These are phyloP conservation scores for Phlebopus sp. DNA, from an alignment of 1,284 basidiomycete genomes.

Conservation along the genomic window DNA sequence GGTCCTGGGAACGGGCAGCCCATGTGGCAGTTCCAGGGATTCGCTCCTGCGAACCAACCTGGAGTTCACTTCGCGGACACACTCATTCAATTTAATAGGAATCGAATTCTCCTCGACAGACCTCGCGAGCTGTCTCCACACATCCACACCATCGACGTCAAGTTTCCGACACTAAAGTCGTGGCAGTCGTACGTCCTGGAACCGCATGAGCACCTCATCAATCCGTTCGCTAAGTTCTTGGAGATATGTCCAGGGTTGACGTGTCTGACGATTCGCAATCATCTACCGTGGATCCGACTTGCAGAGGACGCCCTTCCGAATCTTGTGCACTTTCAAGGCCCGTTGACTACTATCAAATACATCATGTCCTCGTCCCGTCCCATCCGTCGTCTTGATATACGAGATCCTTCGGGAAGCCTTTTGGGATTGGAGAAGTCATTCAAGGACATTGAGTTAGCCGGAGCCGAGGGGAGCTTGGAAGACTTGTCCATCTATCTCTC, in stretches of 20 bases:
- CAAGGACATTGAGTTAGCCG: conserved; percentile 22
- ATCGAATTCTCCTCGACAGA: conserved; percentile 11
- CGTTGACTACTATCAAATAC: conserved; percentile 28
- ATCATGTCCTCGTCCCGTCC: conserved; percentile 19
- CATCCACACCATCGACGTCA: conserved; percentile 35
- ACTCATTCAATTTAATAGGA: background rate
- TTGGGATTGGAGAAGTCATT: conserved; percentile 28
- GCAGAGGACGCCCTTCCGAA: conserved; percentile 28
- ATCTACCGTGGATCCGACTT: conserved; percentile 26
- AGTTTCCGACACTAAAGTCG: conserved; percentile 32
- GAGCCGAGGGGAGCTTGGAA: conserved; percentile 17
- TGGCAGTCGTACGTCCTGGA: conserved; percentile 30
- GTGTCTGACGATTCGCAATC: conserved; percentile 24
- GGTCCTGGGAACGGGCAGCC: conserved; percentile 9
- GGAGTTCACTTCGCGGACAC: no score
- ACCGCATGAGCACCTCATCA: conserved; percentile 26
- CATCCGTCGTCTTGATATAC: conserved; percentile 20
- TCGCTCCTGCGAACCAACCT: no score
- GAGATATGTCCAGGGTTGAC: conserved; percentile 23
- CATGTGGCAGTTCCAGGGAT: background rate
- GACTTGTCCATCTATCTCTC: conserved; percentile 26
- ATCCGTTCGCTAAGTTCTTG: conserved; percentile 25
- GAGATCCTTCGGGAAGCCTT: conserved; percentile 25
- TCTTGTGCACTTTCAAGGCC: conserved; percentile 30
- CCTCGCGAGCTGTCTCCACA: conserved; percentile 27